phyloP scores from a whole-genome alignment of 495 filamentous ascomycete genomes.

The Cenococcum geophilum region DNA sequence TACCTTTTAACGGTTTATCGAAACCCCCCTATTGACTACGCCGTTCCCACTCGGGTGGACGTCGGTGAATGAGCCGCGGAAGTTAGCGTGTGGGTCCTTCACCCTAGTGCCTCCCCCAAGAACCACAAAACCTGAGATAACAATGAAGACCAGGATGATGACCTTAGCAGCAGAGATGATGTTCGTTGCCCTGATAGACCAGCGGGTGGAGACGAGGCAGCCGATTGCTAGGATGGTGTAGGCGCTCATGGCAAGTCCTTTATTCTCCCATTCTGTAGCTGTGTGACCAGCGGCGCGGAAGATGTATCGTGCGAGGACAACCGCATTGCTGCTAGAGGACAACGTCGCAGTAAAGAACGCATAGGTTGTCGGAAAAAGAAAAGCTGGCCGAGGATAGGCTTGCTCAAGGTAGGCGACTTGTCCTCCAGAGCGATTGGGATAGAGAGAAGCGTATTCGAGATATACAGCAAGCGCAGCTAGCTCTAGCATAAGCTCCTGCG shows the following conservation, averaged over 20 bases:
- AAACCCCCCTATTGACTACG: too few relatives aligned
- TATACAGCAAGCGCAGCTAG: conserved; percentile 49
- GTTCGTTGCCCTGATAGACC: conserved; percentile 13
- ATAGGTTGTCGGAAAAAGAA: conserved; percentile 56
- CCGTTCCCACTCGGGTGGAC: too few relatives aligned
- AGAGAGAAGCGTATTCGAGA: conserved; percentile 56
- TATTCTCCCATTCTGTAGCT: conserved; percentile 16
- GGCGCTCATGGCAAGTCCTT: conserved; percentile 12
- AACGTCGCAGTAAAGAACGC: conserved; percentile 54
- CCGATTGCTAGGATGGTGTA: conserved; percentile 8
- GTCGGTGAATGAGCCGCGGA: too few relatives aligned
- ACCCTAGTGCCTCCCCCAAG: conserved; percentile 33
- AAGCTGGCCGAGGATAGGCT: conserved; percentile 55
- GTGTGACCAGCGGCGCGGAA: not conserved
- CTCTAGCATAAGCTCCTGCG: too few relatives aligned
- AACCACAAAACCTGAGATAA: conserved; percentile 15
- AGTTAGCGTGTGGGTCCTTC: too few relatives aligned
- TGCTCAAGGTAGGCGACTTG: conserved; percentile 65
- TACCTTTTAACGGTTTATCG: too few relatives aligned
- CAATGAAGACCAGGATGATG: conserved; percentile 19
- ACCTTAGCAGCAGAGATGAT: conserved; percentile 13
- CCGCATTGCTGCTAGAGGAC: conserved; percentile 52
- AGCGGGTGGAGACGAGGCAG: conserved; percentile 12
- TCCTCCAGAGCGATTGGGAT: conserved; percentile 58
- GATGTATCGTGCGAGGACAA: conserved; percentile 20